Conservation (phyloP, 345 rosid species). For the Eutrema japonicum region DNA sequence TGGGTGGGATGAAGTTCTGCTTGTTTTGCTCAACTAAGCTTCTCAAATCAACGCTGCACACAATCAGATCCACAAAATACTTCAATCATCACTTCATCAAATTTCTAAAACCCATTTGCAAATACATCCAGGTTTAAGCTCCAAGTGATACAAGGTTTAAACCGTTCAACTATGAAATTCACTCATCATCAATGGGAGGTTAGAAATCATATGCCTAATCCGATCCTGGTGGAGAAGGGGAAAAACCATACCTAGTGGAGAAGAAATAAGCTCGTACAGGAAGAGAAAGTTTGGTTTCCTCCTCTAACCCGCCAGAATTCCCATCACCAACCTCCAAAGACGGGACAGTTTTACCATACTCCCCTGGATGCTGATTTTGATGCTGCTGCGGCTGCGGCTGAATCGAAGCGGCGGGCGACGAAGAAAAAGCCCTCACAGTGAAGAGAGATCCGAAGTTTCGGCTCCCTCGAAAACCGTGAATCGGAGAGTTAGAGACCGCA, state of each 20-base stretch:
- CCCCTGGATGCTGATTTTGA: slow-evolving; percentile 25
- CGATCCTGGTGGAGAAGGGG: slow-evolving; percentile 1
- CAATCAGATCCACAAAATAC: slow-evolving; percentile 19
- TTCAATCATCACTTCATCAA: slow-evolving; percentile 5
- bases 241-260: slow-evolving; percentile 71
- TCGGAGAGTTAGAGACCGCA: slow-evolving; percentile 19
- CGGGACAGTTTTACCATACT: slow-evolving; percentile 52
- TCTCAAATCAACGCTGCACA: slow-evolving; percentile 86
- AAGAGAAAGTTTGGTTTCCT: slow-evolving; percentile 59
- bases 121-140: slow-evolving; percentile 2
- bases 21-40: slow-evolving; percentile 82
- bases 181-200: background rate
- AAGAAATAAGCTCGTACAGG: slow-evolving; percentile 89
- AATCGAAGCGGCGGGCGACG: slow-evolving; percentile 43
- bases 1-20: slow-evolving; percentile 77
- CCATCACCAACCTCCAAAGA: slow-evolving; percentile 50
- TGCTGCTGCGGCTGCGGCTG: slow-evolving; percentile 33
- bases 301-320: slow-evolving; percentile 40
- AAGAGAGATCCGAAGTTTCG: slow-evolving; percentile 19
- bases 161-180: background rate
- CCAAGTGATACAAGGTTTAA: background rate
- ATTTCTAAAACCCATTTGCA: background rate
- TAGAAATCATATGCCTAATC: background rate
- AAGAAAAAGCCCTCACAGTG: slow-evolving; percentile 48
- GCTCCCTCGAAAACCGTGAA: background rate